Conservation (phyloP, 495 filamentous ascomycete genomes). For the Penicillium antarcticum region DNA sequence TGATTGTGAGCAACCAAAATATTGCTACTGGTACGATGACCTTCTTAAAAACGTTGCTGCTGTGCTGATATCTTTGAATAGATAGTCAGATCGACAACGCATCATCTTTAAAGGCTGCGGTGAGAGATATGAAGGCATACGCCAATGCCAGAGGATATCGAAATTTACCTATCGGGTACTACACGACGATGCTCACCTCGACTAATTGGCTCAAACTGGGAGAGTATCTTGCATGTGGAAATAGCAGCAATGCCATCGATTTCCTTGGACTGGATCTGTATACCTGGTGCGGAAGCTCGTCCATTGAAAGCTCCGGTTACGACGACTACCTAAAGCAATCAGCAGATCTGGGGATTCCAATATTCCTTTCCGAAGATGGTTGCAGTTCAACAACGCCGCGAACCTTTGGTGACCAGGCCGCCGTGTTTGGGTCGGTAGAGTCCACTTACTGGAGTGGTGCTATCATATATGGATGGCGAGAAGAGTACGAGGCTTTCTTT, state of each 20-base stretch:
- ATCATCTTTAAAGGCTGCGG: not conserved
- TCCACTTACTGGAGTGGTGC: slow-evolving; percentile 62
- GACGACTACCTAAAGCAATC: not conserved
- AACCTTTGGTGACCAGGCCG: slow-evolving; percentile 61
- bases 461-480: slow-evolving; percentile 76
- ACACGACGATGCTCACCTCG: not conserved
- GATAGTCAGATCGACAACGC: slow-evolving; percentile 16
- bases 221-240: slow-evolving; percentile 3
- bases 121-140: slow-evolving; percentile 4
- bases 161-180: slow-evolving; percentile 2
- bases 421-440: slow-evolving; percentile 68
- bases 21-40: not conserved
- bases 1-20: slow-evolving; percentile 48
- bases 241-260: slow-evolving; percentile 1
- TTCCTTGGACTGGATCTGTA: slow-evolving; percentile 51
- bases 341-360: not conserved
- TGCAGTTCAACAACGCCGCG: not conserved
- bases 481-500: slow-evolving; percentile 18
- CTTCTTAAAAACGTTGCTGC: no score
- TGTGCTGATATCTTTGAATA: slow-evolving; percentile 41
- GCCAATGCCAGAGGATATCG: not conserved
- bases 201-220: not conserved
- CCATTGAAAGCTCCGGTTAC: not conserved
- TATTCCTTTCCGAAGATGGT: not conserved
- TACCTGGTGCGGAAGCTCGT: slow-evolving; percentile 57